Conservation (phyloP, 352 stramenopile species). For the Pythium biforme region DNA sequence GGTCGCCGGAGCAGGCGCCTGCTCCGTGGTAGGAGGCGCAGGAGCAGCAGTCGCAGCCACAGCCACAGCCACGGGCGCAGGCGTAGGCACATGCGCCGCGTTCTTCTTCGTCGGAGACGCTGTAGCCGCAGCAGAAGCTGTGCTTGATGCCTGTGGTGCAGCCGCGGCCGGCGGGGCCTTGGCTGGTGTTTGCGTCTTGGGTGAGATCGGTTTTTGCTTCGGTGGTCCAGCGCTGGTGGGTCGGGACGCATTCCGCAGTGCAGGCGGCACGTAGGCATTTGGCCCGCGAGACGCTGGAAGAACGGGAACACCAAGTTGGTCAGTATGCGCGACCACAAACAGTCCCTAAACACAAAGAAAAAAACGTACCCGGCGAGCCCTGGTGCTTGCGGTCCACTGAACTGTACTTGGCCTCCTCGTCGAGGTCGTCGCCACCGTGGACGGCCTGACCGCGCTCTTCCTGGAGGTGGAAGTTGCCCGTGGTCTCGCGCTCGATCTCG, state of each 20-base stretch:
- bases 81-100: neutral
- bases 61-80: neutral
- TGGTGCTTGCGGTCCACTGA: slow-evolving; percentile 79
- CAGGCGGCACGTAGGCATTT: slow-evolving; percentile 70
- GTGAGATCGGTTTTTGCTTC: slow-evolving; percentile 16
- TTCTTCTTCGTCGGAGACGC: neutral
- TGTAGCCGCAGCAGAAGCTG: neutral
- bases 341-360: neutral
- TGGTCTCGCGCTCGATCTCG: slow-evolving; percentile 93
- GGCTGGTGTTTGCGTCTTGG: slow-evolving; percentile 8
- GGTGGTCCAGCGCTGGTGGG: slow-evolving; percentile 36
- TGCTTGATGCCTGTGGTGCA: neutral
- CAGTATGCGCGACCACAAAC: neutral
- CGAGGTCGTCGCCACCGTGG: slow-evolving; percentile 69
- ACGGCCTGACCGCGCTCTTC: slow-evolving; percentile 92
- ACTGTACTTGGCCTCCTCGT: slow-evolving; percentile 96
- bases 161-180: neutral
- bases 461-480: slow-evolving; percentile 93
- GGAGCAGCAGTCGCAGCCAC: neutral
- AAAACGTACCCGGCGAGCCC: slow-evolving; percentile 3
- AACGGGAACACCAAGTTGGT: neutral
- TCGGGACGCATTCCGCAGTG: slow-evolving; percentile 47
- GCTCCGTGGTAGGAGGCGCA: neutral
- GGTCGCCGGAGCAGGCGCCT: slow-evolving; percentile 1
- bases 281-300: slow-evolving; percentile 22